Percentiles rank a stretch among this genome's conserved stretches.
phyloP scores from a whole-genome alignment of 2,329 filamentous ascomycete genomes.

The Cadophora sp. region DNA sequence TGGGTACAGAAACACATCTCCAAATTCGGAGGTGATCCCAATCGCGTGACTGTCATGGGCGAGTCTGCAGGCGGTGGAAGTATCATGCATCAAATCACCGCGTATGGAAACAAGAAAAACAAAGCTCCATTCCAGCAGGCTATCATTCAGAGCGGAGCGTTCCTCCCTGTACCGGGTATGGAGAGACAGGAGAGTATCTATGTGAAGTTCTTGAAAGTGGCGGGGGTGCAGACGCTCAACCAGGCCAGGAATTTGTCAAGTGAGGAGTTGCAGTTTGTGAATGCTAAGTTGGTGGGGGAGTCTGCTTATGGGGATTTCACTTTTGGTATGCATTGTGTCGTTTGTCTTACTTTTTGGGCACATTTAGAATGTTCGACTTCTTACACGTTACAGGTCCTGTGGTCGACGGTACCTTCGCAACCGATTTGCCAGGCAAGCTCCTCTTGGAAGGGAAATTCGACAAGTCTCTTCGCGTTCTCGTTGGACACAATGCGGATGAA shows the following conservation, averaged over 20 bases:
- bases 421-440: constrained; percentile 53
- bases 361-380: constrained; percentile 26
- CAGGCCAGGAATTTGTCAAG: constrained; percentile 36
- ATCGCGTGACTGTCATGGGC: constrained; percentile 56
- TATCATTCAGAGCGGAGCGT: constrained; percentile 43
- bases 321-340: constrained; percentile 40
- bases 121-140: constrained; percentile 52
- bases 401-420: constrained; percentile 57
- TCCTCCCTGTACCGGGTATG: constrained; percentile 26
- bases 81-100: constrained; percentile 61
- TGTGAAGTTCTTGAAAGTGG: constrained; percentile 44
- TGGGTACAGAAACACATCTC: constrained; percentile 62
- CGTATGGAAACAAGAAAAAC: constrained; percentile 52
- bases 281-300: constrained; percentile 45
- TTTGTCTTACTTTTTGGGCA: not conserved
- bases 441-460: constrained; percentile 53
- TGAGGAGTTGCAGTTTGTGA: constrained; percentile 25
- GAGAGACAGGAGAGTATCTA: constrained; percentile 30
- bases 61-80: constrained; percentile 58
- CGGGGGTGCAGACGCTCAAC: constrained; percentile 46
- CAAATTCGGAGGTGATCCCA: constrained; percentile 59
- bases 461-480: constrained; percentile 53
- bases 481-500: constrained; percentile 53
- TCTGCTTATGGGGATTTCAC: constrained; percentile 51
- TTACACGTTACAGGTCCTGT: constrained; percentile 44